Base-by-base conservation (phyloP, 306 rosid species). In the Fagus sylvatica region DNA sequence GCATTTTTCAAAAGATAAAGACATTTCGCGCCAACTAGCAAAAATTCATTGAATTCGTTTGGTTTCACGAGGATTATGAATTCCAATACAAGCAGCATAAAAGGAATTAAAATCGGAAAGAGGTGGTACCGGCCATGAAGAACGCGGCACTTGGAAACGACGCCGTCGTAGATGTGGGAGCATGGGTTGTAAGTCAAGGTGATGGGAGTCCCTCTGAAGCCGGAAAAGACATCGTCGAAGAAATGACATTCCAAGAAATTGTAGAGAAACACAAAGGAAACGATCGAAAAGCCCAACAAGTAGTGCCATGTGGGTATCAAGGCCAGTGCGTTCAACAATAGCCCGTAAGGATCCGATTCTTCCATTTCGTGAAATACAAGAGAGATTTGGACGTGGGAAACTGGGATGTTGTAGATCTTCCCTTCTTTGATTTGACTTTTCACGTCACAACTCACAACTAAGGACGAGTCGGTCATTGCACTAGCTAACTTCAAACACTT, bases 101-200 rank as follows among this genome's bases (percentile, higher is more conserved):
- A 40, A 40, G 41, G 41, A 39, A 39, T 2, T 6, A 12, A 8
- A 42, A 46, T 17, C 13, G 7, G 7, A 43, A 22, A 43, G 56
- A 36, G 42, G 39, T 12, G 0, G 51, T 41, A 90, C 95, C 91
- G 83, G 74, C 86, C 91, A 39, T 79, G 94, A 55, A 95, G 98
- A 71, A 93, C 57, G 76, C 83, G 82, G 76, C 99, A 95, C 74
- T 91, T 91, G 69, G 98, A 91, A 84, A 86, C 96, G 49, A 95
- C 89, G 43, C 74, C 93, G 11, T 90, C 79, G 79, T 83, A 93
- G 88, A 90, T 62, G 2, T 75, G 64, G 13, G 93, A 86, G 67
- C 37, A 68, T 10, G 97, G 67, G 30, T 90, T 64, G 83, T 72
- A 85, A 40, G 91, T 87, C 11, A 95, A 81, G 16, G 12, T 22